Evolutionary conservation across 169 alveolate species (phyloP).

Genomic region (Miamiensis avidus): DNA sequence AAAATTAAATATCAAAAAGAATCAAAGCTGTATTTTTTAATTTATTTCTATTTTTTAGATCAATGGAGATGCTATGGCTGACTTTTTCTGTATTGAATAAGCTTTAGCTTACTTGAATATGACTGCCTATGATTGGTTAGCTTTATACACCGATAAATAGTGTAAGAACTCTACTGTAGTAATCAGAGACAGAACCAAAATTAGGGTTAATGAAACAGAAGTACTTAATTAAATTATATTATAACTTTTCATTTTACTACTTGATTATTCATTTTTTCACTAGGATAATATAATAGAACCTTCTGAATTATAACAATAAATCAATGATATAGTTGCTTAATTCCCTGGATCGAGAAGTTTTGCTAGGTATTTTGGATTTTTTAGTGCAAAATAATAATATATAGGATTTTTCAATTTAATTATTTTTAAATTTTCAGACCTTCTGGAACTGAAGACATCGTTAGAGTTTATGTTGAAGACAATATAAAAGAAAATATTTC

Average conservation of each 20-base stretch:
- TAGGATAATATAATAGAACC: conserved; percentile 60
- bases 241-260: too few relatives aligned
- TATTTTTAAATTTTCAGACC: too few relatives aligned
- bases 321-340: conserved; percentile 58
- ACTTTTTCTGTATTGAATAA: conserved; percentile 81
- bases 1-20: too few relatives aligned
- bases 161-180: conserved; percentile 33
- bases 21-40: too few relatives aligned
- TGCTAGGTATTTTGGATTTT: too few relatives aligned
- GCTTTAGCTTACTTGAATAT: conserved; percentile 51
- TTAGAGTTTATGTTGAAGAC: conserved; percentile 83
- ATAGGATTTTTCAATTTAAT: too few relatives aligned
- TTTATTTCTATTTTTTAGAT: conserved; percentile 38
- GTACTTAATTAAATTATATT: background rate
- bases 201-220: conserved; percentile 47
- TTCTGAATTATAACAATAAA: conserved; percentile 67
- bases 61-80: conserved; percentile 89
- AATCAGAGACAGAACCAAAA: conserved; percentile 52
- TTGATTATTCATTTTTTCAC: too few relatives aligned
- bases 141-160: conserved; percentile 70
- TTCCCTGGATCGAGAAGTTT: conserved; percentile 73
- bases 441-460: conserved; percentile 88
- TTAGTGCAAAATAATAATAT: too few relatives aligned
- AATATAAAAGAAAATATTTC: conserved; percentile 62
- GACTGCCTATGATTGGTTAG: conserved; percentile 64